phyloP scores from a whole-genome alignment of 2,329 filamentous ascomycete species.

The Emmonsiellopsis sp. region DNA sequence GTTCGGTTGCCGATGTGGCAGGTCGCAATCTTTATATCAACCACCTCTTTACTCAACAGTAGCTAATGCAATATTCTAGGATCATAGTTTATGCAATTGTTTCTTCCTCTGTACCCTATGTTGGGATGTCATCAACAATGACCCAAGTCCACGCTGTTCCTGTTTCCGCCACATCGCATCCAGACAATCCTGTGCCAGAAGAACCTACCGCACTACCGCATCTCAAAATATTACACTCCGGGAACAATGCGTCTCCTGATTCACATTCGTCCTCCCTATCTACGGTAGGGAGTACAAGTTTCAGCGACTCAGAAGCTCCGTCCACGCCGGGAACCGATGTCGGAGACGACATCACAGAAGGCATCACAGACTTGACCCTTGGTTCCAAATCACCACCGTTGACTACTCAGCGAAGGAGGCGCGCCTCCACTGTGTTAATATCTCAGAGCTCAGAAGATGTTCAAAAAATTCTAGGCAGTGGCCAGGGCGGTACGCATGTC shows the following conservation, averaged over 20 bases:
- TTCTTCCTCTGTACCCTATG: background rate
- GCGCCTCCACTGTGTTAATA: conserved; percentile 42
- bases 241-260: conserved; percentile 20
- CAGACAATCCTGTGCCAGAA: conserved; percentile 40
- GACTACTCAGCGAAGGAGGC: conserved; percentile 19
- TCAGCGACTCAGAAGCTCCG: conserved; percentile 27
- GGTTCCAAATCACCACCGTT: conserved; percentile 11
- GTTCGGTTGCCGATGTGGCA: background rate
- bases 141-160: conserved; percentile 21
- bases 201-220: conserved; percentile 33
- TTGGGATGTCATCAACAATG: conserved; percentile 17
- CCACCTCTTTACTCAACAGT: background rate
- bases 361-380: conserved; percentile 17
- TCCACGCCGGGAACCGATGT: conserved; percentile 34
- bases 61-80: background rate
- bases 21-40: background rate
- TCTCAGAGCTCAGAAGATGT: conserved; percentile 53
- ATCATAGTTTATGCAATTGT: background rate
- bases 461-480: conserved; percentile 47
- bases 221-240: conserved; percentile 26
- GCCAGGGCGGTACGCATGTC: conserved; percentile 47
- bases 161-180: conserved; percentile 36
- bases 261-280: conserved; percentile 23
- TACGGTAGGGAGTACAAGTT: conserved; percentile 22
- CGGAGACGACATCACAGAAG: conserved; percentile 22